These are phyloP conservation scores for Iris macrosiphon DNA, from an alignment of 106 monocot genomes.

Conservation along the genomic window DNA sequence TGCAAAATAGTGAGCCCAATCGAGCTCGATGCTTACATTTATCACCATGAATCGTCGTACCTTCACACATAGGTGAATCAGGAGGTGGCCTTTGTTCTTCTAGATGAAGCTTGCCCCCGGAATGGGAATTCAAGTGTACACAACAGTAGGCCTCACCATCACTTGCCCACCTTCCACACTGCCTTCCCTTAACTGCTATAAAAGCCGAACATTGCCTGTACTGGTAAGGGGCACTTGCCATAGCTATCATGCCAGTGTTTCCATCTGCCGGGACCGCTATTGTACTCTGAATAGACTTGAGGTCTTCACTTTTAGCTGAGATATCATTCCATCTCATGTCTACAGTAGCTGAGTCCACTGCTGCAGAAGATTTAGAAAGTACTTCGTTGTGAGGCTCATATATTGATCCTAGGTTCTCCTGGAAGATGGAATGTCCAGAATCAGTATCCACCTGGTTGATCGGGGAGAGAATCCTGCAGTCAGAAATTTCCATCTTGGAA, in stretches of 20 bases:
- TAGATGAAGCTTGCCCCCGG: slow-evolving; percentile 22
- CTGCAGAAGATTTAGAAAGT: slow-evolving; percentile 5
- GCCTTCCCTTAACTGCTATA: slow-evolving; percentile 77
- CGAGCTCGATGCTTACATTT: slow-evolving; percentile 92
- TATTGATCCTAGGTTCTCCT: slow-evolving; percentile 14
- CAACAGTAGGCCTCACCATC: slow-evolving; percentile 91
- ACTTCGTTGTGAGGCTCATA: slow-evolving; percentile 5
- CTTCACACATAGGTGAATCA: slow-evolving; percentile 72
- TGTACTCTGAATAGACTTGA: slow-evolving; percentile 4
- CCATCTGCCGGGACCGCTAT: background rate
- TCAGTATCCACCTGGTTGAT: slow-evolving; percentile 1
- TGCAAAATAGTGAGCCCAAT: slow-evolving; percentile 73
- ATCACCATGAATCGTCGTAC: slow-evolving; percentile 74
- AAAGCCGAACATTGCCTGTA: slow-evolving; percentile 71
- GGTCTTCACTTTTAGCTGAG: background rate
- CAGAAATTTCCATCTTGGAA: slow-evolving; percentile 23
- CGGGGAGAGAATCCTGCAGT: slow-evolving; percentile 3
- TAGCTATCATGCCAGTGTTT: slow-evolving; percentile 3
- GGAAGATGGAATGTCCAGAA: slow-evolving; percentile 9
- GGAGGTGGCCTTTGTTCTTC: slow-evolving; percentile 23
- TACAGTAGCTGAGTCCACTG: background rate
- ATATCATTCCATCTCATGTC: slow-evolving; percentile 7
- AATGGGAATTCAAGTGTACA: slow-evolving; percentile 53
- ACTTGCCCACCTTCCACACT: slow-evolving; percentile 94
- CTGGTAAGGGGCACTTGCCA: slow-evolving; percentile 7